Base-by-base conservation (phyloP, 176 grass and related monocot species). In the Phoenix dactylifera region DNA sequence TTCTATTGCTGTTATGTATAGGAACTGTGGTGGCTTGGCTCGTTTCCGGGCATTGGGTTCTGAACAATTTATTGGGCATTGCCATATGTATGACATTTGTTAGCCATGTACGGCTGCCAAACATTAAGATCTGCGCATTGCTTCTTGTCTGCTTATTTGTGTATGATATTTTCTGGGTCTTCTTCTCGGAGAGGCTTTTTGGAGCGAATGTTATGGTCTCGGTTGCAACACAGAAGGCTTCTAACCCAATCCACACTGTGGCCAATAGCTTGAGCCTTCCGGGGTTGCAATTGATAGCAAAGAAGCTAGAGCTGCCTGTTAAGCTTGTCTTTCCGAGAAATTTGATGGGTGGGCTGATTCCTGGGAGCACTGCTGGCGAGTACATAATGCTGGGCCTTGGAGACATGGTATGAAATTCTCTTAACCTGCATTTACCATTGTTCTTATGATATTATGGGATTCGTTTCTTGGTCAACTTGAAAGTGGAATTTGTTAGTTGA, bases 131-230 rank as follows among this genome's bases (percentile, higher is more conserved):
- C 20, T 98, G 84, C n/a, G 76, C 84, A 0, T 56, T 92, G 66
- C 84, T 98, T 63, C 84, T 98, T 1, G 78, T 81, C 1, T 98
- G 93, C 66, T 74, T 98, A 59, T 98, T 98, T 62, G 66, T 92
- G 22, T 98, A 98, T 6, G 87, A 98, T 67, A 85, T 98, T 63
- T 98, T 98, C 64, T 92, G 93, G 93, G 93, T 92, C 25, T 98
- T 98, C 76, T 98, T 98, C 76, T 98, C 93, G 0, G 93, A 98
- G 73, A 88, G 70, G 55, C 86, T 98, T 29, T 98, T 98, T 16
- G 93, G 87, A 69, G 84, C 93, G 61, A 98, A 98, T 81, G 93
- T 98, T 48, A 98, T 98, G 93, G 93, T 98, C 7, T 98, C 87
- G 20, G 93, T 98, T 51, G 93, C 93, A 72, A 98, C 93, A 23